A percentile compares a stretch with the other conserved stretches of the same genome.
These are phyloP conservation scores for Pleomassaria siparia DNA, from an alignment of 2,329 filamentous ascomycete genomes.

Conservation along the genomic window DNA sequence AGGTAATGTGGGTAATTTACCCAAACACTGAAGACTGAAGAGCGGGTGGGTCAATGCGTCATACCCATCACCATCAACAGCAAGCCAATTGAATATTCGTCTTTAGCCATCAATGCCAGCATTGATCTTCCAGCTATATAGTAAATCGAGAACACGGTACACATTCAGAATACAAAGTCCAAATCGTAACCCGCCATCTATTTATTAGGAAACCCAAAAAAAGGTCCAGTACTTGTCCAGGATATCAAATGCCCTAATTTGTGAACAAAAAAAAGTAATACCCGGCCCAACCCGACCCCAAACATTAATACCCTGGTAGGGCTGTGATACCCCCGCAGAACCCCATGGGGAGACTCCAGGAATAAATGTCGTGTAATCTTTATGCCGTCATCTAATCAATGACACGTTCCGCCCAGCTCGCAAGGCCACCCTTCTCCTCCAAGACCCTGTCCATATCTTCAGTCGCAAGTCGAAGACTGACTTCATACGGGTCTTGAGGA, in stretches of 20 bases:
- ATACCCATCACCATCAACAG: no score
- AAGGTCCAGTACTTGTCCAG: slow-evolving; percentile 33
- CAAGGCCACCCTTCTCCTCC: slow-evolving; percentile 30
- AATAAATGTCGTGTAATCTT: background rate
- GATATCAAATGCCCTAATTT: slow-evolving; percentile 31
- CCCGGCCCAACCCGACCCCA: background rate
- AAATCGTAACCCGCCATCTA: no score
- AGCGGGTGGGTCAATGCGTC: no score
- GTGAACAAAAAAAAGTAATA: background rate
- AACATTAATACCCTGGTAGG: background rate
- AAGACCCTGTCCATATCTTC: slow-evolving; percentile 36
- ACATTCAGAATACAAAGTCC: no score
- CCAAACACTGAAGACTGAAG: no score
- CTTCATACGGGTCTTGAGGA: slow-evolving; percentile 36
- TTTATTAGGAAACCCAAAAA: slow-evolving; percentile 3
- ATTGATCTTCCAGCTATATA: no score
- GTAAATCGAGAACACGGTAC: no score
- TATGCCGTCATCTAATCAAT: slow-evolving; percentile 16
- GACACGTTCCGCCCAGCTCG: slow-evolving; percentile 30
- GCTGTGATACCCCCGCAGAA: background rate
- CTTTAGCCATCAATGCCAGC: no score
- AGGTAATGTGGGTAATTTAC: no score
- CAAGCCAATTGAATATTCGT: no score
- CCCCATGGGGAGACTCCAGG: background rate
- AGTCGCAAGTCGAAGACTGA: slow-evolving; percentile 35